Conservation (phyloP, 495 filamentous ascomycete genomes). For the Xylaria sp. region DNA sequence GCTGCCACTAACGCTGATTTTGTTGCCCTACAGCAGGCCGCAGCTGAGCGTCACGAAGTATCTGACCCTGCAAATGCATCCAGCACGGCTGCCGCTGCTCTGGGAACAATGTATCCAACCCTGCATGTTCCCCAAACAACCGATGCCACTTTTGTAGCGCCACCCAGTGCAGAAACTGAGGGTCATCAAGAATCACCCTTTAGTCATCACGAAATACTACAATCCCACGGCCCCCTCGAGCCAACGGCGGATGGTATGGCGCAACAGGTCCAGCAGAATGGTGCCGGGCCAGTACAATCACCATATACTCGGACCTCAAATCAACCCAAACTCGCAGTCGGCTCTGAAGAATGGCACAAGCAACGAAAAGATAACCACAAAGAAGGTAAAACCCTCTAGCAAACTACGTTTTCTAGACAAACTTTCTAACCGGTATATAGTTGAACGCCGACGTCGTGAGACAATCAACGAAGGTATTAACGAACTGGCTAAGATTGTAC, state of each 20-base stretch:
- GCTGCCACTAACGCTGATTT: conserved; percentile 54
- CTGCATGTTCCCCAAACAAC: conserved; percentile 76
- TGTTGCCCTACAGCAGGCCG: conserved; percentile 54
- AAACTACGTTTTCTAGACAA: background rate
- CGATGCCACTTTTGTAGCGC: conserved; percentile 68
- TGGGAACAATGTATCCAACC: conserved; percentile 66
- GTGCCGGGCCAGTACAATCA: conserved; percentile 38
- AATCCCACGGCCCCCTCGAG: conserved; percentile 49
- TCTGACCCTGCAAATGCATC: conserved; percentile 58
- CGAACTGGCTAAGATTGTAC: conserved; percentile 96
- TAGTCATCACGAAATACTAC: conserved; percentile 45
- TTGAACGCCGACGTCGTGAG: conserved; percentile 95
- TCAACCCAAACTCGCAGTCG: conserved; percentile 81
- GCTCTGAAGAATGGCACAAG: conserved; percentile 97
- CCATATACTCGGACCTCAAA: conserved; percentile 39
- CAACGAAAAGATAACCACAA: conserved; percentile 98
- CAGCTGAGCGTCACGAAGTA: conserved; percentile 52
- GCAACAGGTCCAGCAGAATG: conserved; percentile 35
- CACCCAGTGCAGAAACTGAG: conserved; percentile 44
- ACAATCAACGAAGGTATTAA: conserved; percentile 99
- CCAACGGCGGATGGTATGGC: conserved; percentile 37
- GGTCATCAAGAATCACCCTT: conserved; percentile 39
- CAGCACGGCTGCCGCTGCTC: conserved; percentile 74
- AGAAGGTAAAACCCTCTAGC: conserved; percentile 73
- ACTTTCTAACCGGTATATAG: conserved; percentile 53